Conservation (phyloP, 2,329 filamentous ascomycete genomes). For the Mycocentrospora acerina region DNA sequence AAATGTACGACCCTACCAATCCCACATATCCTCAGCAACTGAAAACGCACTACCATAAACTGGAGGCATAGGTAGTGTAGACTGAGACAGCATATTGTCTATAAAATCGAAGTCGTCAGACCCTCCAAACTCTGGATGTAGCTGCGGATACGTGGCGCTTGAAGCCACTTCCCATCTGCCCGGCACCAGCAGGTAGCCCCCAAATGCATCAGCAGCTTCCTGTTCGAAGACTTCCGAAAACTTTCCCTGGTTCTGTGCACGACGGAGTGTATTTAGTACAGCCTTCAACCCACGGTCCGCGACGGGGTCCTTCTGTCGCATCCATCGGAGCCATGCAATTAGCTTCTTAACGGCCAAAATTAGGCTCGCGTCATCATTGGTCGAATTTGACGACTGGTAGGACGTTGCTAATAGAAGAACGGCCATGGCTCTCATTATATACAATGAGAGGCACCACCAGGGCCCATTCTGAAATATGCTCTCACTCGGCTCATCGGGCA, state of each 20-base stretch:
- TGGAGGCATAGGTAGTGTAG: constrained; percentile 1
- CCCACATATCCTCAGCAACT: no score
- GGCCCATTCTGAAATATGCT: constrained; percentile 2
- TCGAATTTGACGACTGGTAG: background rate
- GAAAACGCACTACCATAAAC: background rate
- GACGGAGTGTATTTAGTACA: background rate
- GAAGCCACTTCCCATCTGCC: background rate
- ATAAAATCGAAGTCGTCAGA: background rate
- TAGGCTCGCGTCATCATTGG: constrained; percentile 3
- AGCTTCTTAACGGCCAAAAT: constrained; percentile 2
- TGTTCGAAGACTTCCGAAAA: background rate
- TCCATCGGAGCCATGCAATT: constrained; percentile 3
- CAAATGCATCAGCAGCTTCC: background rate
- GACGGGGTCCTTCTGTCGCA: constrained; percentile 1
- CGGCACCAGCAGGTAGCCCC: background rate
- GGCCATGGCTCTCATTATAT: constrained; percentile 6
- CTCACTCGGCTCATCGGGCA: constrained; percentile 2
- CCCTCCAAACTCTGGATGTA: background rate
- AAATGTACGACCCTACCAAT: no score
- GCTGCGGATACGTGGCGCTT: background rate
- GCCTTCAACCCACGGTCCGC: background rate
- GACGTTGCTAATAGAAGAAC: constrained; percentile 2
- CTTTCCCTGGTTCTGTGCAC: background rate
- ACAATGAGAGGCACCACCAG: constrained; percentile 8
- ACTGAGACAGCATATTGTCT: background rate